Conservation (phyloP, 345 rosid genomes). For the Gossypium raimondii region DNA sequence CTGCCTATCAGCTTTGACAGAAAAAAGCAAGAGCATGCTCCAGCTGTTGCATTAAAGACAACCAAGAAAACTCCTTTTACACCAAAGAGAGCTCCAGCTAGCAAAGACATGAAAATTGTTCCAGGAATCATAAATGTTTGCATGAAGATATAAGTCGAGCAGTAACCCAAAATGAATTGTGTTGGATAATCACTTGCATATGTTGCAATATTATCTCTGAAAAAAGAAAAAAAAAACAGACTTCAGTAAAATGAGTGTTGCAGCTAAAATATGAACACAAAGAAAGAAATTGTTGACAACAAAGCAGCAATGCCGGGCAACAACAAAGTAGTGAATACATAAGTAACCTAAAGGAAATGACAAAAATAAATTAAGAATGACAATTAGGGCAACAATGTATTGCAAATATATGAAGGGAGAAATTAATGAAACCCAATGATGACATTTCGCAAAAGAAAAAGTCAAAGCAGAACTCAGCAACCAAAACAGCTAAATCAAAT, state of each 20-base stretch:
- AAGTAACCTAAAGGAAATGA: background rate
- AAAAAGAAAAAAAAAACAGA: constrained; percentile 10
- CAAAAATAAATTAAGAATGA: background rate
- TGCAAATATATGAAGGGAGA: background rate
- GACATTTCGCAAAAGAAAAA: background rate
- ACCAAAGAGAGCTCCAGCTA: constrained; percentile 98
- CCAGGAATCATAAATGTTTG: constrained; percentile 99
- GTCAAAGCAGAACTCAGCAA: background rate
- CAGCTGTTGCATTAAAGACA: constrained; percentile 87
- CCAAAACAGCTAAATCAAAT: background rate
- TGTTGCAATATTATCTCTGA: constrained; percentile 75
- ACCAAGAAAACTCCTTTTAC: constrained; percentile 86
- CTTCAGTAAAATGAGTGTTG: constrained; percentile 15
- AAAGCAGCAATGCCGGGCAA: constrained; percentile 1
- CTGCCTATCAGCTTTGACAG: constrained; percentile 88
- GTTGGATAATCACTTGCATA: constrained; percentile 76
- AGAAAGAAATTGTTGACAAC: background rate
- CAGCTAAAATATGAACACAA: constrained; percentile 2
- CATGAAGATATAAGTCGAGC: constrained; percentile 96
- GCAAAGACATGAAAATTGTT: constrained; percentile 95
- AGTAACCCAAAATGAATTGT: constrained; percentile 84
- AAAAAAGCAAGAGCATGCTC: constrained; percentile 92
- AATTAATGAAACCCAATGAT: constrained; percentile 3
- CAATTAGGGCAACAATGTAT: background rate
- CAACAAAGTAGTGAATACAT: background rate